Conservation (phyloP, 2,329 filamentous ascomycete genomes). For the Cryphonectria naterciae region DNA sequence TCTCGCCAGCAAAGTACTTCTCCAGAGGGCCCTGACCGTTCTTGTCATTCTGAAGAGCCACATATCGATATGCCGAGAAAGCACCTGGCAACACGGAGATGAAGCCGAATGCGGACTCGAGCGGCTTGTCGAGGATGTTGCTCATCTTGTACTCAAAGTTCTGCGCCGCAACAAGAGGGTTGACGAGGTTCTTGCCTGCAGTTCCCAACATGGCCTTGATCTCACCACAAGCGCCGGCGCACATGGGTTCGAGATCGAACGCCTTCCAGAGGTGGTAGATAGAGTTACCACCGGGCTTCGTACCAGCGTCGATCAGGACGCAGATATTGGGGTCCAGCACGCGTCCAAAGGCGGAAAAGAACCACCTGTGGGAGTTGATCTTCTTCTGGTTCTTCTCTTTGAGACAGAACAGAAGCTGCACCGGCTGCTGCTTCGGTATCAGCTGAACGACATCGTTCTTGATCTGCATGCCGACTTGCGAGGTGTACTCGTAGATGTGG, state of each 20-base stretch:
- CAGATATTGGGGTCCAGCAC: slow-evolving; percentile 96
- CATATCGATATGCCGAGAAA: slow-evolving; percentile 96
- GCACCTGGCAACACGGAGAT: slow-evolving; percentile 96
- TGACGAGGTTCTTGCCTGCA: slow-evolving; percentile 83
- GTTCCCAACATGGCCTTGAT: slow-evolving; percentile 97
- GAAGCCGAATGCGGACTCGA: slow-evolving; percentile 97
- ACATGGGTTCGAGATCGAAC: slow-evolving; percentile 97
- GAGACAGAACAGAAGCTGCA: slow-evolving; percentile 96
- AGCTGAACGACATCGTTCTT: slow-evolving; percentile 88
- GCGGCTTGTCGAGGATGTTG: slow-evolving; percentile 96
- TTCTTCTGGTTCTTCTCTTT: slow-evolving; percentile 99
- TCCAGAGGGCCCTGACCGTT: slow-evolving; percentile 73
- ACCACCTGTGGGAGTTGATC: slow-evolving; percentile 99
- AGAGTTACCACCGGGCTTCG: slow-evolving; percentile 88
- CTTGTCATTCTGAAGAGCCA: slow-evolving; percentile 96
- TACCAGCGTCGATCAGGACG: slow-evolving; percentile 93
- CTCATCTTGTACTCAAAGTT: slow-evolving; percentile 99
- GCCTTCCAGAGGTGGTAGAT: slow-evolving; percentile 99
- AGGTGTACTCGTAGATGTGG: slow-evolving; percentile 96
- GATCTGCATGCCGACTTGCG: slow-evolving; percentile 82
- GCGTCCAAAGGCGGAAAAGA: slow-evolving; percentile 94
- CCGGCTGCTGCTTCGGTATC: slow-evolving; percentile 83
- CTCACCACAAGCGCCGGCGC: slow-evolving; percentile 94
- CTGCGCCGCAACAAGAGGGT: slow-evolving; percentile 92
- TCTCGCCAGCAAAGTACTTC: slow-evolving; percentile 31